Conservation (phyloP, 2,329 filamentous ascomycete genomes). For the Fusarium hainanense region DNA sequence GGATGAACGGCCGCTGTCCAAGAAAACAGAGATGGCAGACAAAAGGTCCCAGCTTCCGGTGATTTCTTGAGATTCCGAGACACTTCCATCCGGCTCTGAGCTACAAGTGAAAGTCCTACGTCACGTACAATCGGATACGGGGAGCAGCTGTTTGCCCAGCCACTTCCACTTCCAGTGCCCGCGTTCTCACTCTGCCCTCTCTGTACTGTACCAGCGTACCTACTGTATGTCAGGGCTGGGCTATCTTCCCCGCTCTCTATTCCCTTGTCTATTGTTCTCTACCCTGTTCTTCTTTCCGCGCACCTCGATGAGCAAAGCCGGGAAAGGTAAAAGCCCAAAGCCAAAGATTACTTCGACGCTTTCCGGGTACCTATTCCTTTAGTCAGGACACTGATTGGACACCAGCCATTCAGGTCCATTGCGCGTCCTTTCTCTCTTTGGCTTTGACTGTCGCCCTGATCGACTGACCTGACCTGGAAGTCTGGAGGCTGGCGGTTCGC, state of each 20-base stretch:
- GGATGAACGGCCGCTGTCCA: not conserved
- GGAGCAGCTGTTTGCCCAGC: slow-evolving; percentile 33
- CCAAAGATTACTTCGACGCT: slow-evolving; percentile 19
- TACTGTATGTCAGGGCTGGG: not conserved
- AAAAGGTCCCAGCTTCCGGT: slow-evolving; percentile 9
- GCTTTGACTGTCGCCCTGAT: slow-evolving; percentile 25
- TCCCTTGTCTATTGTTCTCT: not conserved
- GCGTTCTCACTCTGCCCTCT: slow-evolving; percentile 8
- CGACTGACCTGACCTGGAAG: slow-evolving; percentile 20
- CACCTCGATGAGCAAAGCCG: slow-evolving; percentile 14
- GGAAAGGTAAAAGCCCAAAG: slow-evolving; percentile 29
- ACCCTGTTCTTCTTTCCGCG: not conserved
- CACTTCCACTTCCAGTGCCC: slow-evolving; percentile 22
- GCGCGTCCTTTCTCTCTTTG: slow-evolving; percentile 23
- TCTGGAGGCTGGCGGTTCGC: slow-evolving; percentile 23
- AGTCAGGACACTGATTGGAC: slow-evolving; percentile 20
- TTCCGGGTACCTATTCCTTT: slow-evolving; percentile 15
- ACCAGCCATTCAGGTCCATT: slow-evolving; percentile 17
- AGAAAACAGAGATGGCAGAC: slow-evolving; percentile 1
- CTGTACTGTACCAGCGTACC: not conserved
- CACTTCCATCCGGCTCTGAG: slow-evolving; percentile 3
- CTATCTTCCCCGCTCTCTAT: slow-evolving; percentile 9
- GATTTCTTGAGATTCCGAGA: slow-evolving; percentile 16
- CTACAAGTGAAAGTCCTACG: slow-evolving; percentile 30
- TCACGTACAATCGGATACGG: slow-evolving; percentile 18